phyloP scores from a whole-genome alignment of 257 asterid genomes.

The Jacaranda copaia region DNA sequence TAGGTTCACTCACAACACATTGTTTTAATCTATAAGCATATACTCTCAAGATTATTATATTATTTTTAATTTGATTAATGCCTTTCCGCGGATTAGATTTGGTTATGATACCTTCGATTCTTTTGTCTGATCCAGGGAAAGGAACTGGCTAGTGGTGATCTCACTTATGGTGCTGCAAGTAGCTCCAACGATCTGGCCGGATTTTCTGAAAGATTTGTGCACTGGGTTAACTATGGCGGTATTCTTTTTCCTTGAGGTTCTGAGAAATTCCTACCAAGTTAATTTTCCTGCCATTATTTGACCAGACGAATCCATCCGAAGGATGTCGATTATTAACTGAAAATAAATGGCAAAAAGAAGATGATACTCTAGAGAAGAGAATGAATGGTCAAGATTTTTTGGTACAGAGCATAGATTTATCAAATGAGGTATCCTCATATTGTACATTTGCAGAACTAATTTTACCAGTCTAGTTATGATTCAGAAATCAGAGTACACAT shows the following conservation, averaged over 20 bases:
- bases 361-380: conserved; percentile 17
- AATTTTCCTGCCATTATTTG: conserved; percentile 30
- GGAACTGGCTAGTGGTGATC: conserved; percentile 50
- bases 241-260: conserved; percentile 58
- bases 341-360: conserved; percentile 45
- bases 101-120: not conserved
- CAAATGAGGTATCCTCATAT: conserved; percentile 33
- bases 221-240: conserved; percentile 72
- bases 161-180: conserved; percentile 34
- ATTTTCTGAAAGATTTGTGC: conserved; percentile 66
- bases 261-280: conserved; percentile 14
- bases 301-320: conserved; percentile 59
- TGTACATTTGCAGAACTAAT: conserved; percentile 55
- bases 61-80: too few relatives aligned
- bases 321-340: conserved; percentile 54
- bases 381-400: conserved; percentile 42
- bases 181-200: conserved; percentile 42
- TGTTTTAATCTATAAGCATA: too few relatives aligned
- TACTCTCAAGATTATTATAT: too few relatives aligned
- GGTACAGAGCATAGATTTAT: conserved; percentile 45
- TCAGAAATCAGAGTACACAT: conserved; percentile 28
- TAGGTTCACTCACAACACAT: conserved; percentile 41
- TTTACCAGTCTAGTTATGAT: conserved; percentile 35
- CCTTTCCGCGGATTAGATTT: not conserved
- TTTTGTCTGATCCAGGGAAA: conserved; percentile 47